Conservation (phyloP, 202 grass and related monocot species). For the Saccharum hybrid region DNA sequence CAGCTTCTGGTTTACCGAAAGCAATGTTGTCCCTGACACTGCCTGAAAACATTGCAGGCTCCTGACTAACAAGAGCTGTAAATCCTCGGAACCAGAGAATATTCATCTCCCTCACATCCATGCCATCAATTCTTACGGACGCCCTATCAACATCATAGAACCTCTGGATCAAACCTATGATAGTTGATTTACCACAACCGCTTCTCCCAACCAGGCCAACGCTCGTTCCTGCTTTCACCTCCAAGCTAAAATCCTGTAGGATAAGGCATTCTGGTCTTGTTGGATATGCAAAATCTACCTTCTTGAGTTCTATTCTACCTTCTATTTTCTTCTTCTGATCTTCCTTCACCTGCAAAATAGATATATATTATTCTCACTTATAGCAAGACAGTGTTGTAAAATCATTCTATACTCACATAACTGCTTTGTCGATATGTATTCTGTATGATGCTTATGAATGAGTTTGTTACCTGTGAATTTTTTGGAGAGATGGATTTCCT, state of each 20-base stretch:
- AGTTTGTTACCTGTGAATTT: slow-evolving; percentile 62
- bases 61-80: slow-evolving; percentile 94
- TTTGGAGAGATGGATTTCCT: slow-evolving; percentile 75
- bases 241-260: slow-evolving; percentile 88
- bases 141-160: slow-evolving; percentile 98
- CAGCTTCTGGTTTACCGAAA: slow-evolving; percentile 90
- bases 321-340: slow-evolving; percentile 70
- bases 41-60: slow-evolving; percentile 95
- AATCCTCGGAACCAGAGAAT: slow-evolving; percentile 89
- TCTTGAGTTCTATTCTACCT: slow-evolving; percentile 90
- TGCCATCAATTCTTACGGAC: slow-evolving; percentile 68
- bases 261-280: slow-evolving; percentile 83
- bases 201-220: slow-evolving; percentile 90
- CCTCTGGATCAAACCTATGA: slow-evolving; percentile 91
- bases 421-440: slow-evolving; percentile 21
- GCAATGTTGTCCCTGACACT: slow-evolving; percentile 89
- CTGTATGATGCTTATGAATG: slow-evolving; percentile 25
- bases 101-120: slow-evolving; percentile 83
- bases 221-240: slow-evolving; percentile 91
- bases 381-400: slow-evolving; percentile 15
- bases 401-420: slow-evolving; percentile 25
- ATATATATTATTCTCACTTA: slow-evolving; percentile 31
- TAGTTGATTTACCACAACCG: slow-evolving; percentile 95
- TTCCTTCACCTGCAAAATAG: slow-evolving; percentile 56
- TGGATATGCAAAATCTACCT: slow-evolving; percentile 95